Conservation (phyloP, 768 basidiomycete species). For the Candolleomyces efflorescens region DNA sequence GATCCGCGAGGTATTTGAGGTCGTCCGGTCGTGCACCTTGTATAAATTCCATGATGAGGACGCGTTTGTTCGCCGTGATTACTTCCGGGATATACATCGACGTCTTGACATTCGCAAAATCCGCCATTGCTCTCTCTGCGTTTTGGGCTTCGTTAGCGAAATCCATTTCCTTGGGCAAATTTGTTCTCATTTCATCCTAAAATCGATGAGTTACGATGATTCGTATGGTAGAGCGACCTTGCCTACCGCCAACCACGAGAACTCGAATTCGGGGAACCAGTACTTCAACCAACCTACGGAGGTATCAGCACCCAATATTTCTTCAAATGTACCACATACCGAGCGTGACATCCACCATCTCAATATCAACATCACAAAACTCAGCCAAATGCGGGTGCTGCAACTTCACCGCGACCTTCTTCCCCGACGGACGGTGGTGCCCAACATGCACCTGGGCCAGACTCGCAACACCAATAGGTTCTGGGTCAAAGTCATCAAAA, state of each 20-base stretch:
- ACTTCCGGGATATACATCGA: slow-evolving; percentile 89
- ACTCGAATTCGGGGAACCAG: slow-evolving; percentile 95
- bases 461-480: slow-evolving; percentile 93
- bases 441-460: slow-evolving; percentile 95
- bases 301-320: not conserved
- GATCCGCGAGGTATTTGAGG: slow-evolving; percentile 71
- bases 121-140: slow-evolving; percentile 60
- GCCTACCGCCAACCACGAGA: slow-evolving; percentile 80
- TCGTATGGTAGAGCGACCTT: not conserved
- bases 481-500: slow-evolving; percentile 81
- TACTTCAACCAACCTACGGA: slow-evolving; percentile 74
- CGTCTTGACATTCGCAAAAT: slow-evolving; percentile 68
- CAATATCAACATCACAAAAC: slow-evolving; percentile 88
- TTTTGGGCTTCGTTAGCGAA: slow-evolving; percentile 89
- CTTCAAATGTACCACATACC: slow-evolving; percentile 32
- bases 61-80: slow-evolving; percentile 73
- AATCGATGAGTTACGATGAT: slow-evolving; percentile 37
- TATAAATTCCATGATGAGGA: slow-evolving; percentile 94
- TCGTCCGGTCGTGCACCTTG: slow-evolving; percentile 88
- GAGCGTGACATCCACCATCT: slow-evolving; percentile 72
- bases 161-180: slow-evolving; percentile 92
- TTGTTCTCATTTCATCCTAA: slow-evolving; percentile 90
- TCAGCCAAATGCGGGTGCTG: slow-evolving; percentile 95
- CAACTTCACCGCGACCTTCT: slow-evolving; percentile 84
- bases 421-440: slow-evolving; percentile 63